Conservation (phyloP, 2,329 filamentous ascomycete genomes). For the Paecilomyces fulvus region DNA sequence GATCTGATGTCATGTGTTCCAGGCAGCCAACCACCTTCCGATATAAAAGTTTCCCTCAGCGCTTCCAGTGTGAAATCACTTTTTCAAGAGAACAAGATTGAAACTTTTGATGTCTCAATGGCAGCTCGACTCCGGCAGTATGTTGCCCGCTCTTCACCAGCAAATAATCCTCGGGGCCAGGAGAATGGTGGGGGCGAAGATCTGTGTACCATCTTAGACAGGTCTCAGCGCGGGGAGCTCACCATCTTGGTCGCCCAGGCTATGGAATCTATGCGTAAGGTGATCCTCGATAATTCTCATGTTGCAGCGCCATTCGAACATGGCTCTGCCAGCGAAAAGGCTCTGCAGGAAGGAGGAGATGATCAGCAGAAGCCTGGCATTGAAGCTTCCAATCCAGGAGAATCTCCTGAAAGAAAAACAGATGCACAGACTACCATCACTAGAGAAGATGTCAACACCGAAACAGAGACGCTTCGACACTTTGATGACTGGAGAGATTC, state of each 20-base stretch:
- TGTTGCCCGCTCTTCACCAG: slow-evolving; percentile 12
- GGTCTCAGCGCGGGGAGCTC: slow-evolving; percentile 34
- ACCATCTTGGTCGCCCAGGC: slow-evolving; percentile 33
- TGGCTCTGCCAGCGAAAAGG: slow-evolving; percentile 15
- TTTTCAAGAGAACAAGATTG: background rate
- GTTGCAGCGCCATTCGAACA: slow-evolving; percentile 8
- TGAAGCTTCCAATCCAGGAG: slow-evolving; percentile 16
- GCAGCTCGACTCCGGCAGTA: slow-evolving; percentile 14
- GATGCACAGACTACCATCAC: background rate
- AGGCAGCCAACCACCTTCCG: background rate
- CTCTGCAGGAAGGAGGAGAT: slow-evolving; percentile 12
- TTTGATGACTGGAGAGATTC: slow-evolving; percentile 74
- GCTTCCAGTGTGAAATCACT: background rate
- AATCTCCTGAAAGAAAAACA: slow-evolving; percentile 36
- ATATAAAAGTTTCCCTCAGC: background rate
- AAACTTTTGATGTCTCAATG: background rate
- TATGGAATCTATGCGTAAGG: slow-evolving; percentile 32
- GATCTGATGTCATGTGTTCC: background rate
- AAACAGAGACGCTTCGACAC: slow-evolving; percentile 54
- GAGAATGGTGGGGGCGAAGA: slow-evolving; percentile 25
- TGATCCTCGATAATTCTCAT: slow-evolving; percentile 31
- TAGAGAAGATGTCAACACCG: slow-evolving; percentile 29
- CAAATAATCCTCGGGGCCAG: slow-evolving; percentile 3
- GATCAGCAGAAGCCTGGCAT: slow-evolving; percentile 6
- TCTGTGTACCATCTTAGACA: slow-evolving; percentile 33